Evolutionary conservation across 257 asterid species (phyloP), one percentile per base, ranked within the genome.

Genomic region (Penstemon newberryi): DNA sequence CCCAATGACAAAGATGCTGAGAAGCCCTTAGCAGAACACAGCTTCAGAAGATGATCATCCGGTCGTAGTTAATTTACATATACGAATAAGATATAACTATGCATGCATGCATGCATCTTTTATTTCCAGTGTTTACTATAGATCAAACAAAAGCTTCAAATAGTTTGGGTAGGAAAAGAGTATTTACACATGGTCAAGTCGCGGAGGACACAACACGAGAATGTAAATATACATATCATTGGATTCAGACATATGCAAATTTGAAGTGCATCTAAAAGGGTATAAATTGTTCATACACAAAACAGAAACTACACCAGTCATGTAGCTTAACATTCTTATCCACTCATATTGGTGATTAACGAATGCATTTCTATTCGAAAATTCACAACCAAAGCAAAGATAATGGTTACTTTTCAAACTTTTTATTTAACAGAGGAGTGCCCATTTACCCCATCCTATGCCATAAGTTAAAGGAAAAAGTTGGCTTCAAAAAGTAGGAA

Each of bases 21-120:
- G 8, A 79, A 67, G 72, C 79, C 92, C 38, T 52, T 78, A 6
- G 59, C 78, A 5, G 85, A 82, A 59, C 87, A 78, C 33, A 88
- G 94, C 81, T 83, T 83, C 86, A 80, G 85, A 71, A 25, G 33
- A 25, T 25, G 33, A 25, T 25, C 33, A 25, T 25, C 33, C 33
- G 33, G 50, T 5, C 36, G 62, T 5, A 66, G 36, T 33, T 36
- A 55, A 0, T 6, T 40, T 15, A 18, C 60, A 51, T 49, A 63
- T 37, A 9, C 18, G 38, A 65, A 75, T 75, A 72, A 42, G 45
- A 56, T 8, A 54, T 49, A 3, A 13, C 18, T 68, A 25, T 2
- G 33, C 33, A 25, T 2, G 33, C 33, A 8, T 62, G 52, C 52
- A 11, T n/a, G 18, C 18, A 15, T 15, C 51, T 64, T 70, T 6